These are phyloP conservation scores for Mycena chlorophos DNA, from an alignment of 768 basidiomycete species.

Conservation along the genomic window DNA sequence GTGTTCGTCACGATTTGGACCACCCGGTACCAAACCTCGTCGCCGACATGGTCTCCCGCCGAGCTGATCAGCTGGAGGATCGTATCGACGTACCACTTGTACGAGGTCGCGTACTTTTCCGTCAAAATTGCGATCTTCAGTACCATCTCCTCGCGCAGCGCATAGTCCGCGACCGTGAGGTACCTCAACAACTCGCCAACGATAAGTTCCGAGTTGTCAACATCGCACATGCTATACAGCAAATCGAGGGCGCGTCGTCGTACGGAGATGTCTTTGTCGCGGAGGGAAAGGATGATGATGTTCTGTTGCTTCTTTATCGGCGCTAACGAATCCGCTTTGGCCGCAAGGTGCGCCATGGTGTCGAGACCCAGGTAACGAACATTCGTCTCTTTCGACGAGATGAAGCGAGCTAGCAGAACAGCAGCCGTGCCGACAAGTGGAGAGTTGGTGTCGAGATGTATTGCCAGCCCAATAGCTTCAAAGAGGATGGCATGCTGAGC, in stretches of 20 bases:
- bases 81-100: conserved; percentile 99
- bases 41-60: conserved; percentile 97
- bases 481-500: conserved; percentile 98
- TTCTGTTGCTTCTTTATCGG: conserved; percentile 94
- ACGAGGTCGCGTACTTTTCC: conserved; percentile 97
- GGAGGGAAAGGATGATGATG: conserved; percentile 90
- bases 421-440: conserved; percentile 86
- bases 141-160: conserved; percentile 96
- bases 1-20: conserved; percentile 99
- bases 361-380: conserved; percentile 96
- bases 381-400: conserved; percentile 97
- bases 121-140: conserved; percentile 97
- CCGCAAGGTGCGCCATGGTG: conserved; percentile 97
- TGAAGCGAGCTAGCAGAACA: conserved; percentile 90
- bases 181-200: conserved; percentile 95
- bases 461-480: conserved; percentile 94
- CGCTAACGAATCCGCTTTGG: conserved; percentile 85
- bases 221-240: conserved; percentile 98
- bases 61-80: conserved; percentile 93
- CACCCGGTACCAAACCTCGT: conserved; percentile 99
- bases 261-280: conserved; percentile 97
- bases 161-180: conserved; percentile 95
- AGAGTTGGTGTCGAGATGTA: conserved; percentile 91
- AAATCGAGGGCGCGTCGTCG: conserved; percentile 91
- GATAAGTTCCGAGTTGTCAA: conserved; percentile 93